phyloP scores from a whole-genome alignment of 805 yeast species.

The Saturnispora besseyi region DNA sequence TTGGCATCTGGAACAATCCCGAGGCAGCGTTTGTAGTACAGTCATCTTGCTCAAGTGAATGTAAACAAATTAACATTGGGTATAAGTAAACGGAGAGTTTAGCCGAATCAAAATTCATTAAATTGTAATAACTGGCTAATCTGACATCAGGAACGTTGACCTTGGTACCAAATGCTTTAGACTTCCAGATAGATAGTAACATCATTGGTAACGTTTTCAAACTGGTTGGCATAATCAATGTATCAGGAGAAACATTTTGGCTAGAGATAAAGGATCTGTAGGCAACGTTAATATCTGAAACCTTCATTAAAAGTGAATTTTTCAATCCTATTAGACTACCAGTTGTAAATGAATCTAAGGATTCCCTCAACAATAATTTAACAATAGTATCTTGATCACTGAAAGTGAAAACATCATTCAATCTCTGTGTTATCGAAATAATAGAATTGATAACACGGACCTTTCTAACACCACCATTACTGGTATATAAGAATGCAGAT shows the following conservation, averaged over 20 bases:
- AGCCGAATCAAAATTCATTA: slow-evolving; percentile 47
- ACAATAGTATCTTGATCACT: slow-evolving; percentile 66
- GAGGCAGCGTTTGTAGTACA: slow-evolving; percentile 37
- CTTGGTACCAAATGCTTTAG: slow-evolving; percentile 48
- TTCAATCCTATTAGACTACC: slow-evolving; percentile 28
- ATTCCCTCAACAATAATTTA: slow-evolving; percentile 45
- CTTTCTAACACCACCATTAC: slow-evolving; percentile 62
- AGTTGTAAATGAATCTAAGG: slow-evolving; percentile 32
- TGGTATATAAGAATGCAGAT: slow-evolving; percentile 80
- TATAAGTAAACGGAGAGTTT: slow-evolving; percentile 58
- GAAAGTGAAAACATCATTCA: slow-evolving; percentile 66
- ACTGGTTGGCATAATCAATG: slow-evolving; percentile 74
- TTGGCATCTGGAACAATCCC: slow-evolving; percentile 42
- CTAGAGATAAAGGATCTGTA: slow-evolving; percentile 43
- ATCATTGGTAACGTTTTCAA: slow-evolving; percentile 62
- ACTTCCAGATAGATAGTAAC: slow-evolving; percentile 60
- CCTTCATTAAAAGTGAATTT: slow-evolving; percentile 29
- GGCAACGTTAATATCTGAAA: slow-evolving; percentile 48
- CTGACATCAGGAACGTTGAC: slow-evolving; percentile 55
- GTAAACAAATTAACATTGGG: slow-evolving; percentile 72
- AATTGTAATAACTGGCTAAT: slow-evolving; percentile 41
- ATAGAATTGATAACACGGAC: slow-evolving; percentile 81
- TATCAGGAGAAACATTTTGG: slow-evolving; percentile 41
- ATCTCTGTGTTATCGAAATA: slow-evolving; percentile 69
- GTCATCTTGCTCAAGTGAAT: slow-evolving; percentile 51